Percentiles rank a stretch among this genome's conserved stretches.
Conservation (phyloP, 139 green algal genomes). For the Chlorella vulgaris region DNA sequence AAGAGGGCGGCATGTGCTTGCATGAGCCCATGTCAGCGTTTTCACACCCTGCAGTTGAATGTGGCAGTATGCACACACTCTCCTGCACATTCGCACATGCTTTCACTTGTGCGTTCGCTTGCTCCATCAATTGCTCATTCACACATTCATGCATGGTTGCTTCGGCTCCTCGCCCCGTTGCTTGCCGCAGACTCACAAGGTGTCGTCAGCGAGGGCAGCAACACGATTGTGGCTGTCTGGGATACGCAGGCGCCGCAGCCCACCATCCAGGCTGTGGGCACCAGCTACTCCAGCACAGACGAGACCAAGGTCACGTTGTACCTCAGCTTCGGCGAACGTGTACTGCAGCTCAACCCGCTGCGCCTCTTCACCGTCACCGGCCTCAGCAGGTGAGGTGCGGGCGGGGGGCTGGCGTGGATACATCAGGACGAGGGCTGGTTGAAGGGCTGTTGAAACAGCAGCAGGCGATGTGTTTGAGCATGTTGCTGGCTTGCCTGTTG, state of each 20-base stretch:
- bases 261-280: not conserved
- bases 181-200: not conserved
- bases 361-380: not conserved
- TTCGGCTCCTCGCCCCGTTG: not conserved
- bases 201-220: slow-evolving; percentile 5
- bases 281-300: not conserved
- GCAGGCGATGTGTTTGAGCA: no score
- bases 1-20: not conserved
- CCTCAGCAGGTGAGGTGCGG: not conserved
- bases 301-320: not conserved
- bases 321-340: not conserved
- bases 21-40: not conserved
- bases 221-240: slow-evolving; percentile 11
- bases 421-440: not conserved
- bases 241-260: slow-evolving; percentile 1
- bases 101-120: no score
- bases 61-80: no score
- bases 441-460: no score
- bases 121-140: not conserved
- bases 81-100: no score
- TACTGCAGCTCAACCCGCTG: slow-evolving; percentile 12
- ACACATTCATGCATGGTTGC: no score
- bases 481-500: not conserved
- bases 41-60: not conserved
- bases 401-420: not conserved